phyloP scores from a whole-genome alignment of 176 grass and related monocot genomes.

The Saccharum officinarum region DNA sequence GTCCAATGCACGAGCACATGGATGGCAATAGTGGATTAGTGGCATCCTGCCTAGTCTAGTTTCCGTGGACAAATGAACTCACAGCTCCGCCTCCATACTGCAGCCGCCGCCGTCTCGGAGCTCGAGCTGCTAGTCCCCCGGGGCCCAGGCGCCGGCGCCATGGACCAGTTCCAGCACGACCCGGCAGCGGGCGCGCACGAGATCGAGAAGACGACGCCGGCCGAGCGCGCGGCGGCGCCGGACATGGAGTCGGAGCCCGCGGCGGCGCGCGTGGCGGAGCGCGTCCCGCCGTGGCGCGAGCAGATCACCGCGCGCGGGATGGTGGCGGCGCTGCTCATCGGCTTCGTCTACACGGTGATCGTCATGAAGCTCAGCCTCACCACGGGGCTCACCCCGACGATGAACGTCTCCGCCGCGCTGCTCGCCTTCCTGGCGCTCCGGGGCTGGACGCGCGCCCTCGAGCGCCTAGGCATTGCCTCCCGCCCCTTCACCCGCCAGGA shows the following conservation, averaged over 20 bases:
- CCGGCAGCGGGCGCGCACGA: background rate
- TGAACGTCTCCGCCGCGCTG: constrained; percentile 94
- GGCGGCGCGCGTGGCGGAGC: constrained; percentile 37
- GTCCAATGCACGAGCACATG: constrained; percentile 28
- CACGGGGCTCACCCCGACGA: constrained; percentile 79
- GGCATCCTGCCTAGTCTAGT: background rate
- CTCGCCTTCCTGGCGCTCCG: constrained; percentile 89
- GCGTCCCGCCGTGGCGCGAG: constrained; percentile 76
- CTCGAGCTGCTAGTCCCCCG: constrained; percentile 46
- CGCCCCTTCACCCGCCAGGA: constrained; percentile 94
- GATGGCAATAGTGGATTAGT: background rate
- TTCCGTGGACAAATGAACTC: constrained; percentile 8
- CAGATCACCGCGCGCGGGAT: constrained; percentile 78
- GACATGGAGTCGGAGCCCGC: constrained; percentile 55
- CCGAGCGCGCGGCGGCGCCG: background rate
- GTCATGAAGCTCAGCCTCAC: constrained; percentile 94
- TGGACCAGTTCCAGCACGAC: constrained; percentile 34
- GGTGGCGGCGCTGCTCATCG: constrained; percentile 63
- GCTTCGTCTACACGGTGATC: constrained; percentile 87
- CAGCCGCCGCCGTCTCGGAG: constrained; percentile 41
- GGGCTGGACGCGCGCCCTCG: constrained; percentile 70
- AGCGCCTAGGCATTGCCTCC: constrained; percentile 60
- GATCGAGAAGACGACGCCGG: constrained; percentile 44
- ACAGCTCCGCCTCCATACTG: constrained; percentile 6
- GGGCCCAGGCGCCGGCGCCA: background rate